Base-by-base conservation (phyloP, 805 yeast genomes). In the Vanderwaltozyma tropicalis region DNA sequence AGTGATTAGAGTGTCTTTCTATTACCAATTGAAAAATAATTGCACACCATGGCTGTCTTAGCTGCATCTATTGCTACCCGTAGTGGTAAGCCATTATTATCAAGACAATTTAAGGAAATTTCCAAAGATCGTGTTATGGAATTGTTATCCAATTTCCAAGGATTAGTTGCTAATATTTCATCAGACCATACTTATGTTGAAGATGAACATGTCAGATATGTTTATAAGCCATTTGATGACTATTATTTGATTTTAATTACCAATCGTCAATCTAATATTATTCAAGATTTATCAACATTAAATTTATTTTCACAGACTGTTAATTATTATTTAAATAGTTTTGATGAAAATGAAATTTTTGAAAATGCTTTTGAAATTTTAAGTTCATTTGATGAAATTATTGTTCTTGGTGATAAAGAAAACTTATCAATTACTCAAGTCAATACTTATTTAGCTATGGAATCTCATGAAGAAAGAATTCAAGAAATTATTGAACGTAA, bases 401-500 rank as follows among this genome's bases (percentile, higher is more conserved):
- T 92, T 49, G 77, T 78, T 37, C 68, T 85, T 63, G 98, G 98
- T 14, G 96, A 96, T 12, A 78, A 84, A 47, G 99, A 92, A 61
- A 82, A 86, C 61, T 66, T 89, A 47, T 76, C 92, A 1, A 59
- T 80, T 46, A 61, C 78, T 42, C 97, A 92, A 66, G 82, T 92
- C 46, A 77, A 75, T 59, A 84, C 94, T 11, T 89, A 84, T 63
- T 68, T 92, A 66, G 89, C 86, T 57, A 89, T 92, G 97, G 97
- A 92, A 64, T 83, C 95, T 29, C 96, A 92, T 60, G 98, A 92
- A 64, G 99, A 92, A 66, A 89, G 85, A 69, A 89, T 94, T 56
- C 97, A 92, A 68, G 96, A 92, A 59, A 88, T 92, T 59, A 92
- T 92, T 52, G 97, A 86, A 64, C 78, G 88, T 61, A 92, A 92